Conservation (phyloP, 2,329 filamentous ascomycete genomes). For the Fusarium beomiforme region DNA sequence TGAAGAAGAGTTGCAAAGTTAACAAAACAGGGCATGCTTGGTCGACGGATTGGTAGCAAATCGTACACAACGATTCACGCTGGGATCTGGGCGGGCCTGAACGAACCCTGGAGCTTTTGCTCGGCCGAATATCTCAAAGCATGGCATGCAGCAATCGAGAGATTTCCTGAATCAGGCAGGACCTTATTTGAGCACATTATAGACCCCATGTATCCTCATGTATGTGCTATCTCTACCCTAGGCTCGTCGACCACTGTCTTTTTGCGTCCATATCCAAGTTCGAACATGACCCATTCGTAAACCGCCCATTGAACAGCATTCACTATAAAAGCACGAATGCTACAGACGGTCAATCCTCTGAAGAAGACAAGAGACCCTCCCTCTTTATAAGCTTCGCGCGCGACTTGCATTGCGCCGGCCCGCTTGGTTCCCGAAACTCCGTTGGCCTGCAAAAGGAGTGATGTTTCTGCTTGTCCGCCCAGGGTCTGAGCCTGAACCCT, state of each 20-base stretch:
- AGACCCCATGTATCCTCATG: not conserved
- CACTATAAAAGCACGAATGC: slow-evolving; percentile 86
- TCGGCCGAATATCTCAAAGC: not conserved
- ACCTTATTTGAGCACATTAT: not conserved
- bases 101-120: not conserved
- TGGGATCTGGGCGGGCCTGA: no score
- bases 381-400: slow-evolving; percentile 71
- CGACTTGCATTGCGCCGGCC: slow-evolving; percentile 69
- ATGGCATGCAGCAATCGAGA: not conserved
- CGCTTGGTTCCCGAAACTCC: slow-evolving; percentile 39
- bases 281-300: slow-evolving; percentile 87
- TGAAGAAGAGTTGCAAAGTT: not conserved
- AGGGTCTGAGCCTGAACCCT: slow-evolving; percentile 80
- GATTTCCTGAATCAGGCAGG: not conserved
- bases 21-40: not conserved
- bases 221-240: not conserved
- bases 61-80: no score
- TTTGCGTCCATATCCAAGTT: slow-evolving; percentile 52
- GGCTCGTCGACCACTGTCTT: slow-evolving; percentile 1
- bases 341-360: slow-evolving; percentile 81
- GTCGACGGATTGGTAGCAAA: not conserved
- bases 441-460: slow-evolving; percentile 32
- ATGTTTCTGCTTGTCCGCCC: slow-evolving; percentile 15
- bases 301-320: slow-evolving; percentile 94
- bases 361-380: slow-evolving; percentile 75